Percentiles rank a stretch among this genome's conserved stretches.
phyloP scores from a whole-genome alignment of 257 asterid species.

The Scutellaria barbata region DNA sequence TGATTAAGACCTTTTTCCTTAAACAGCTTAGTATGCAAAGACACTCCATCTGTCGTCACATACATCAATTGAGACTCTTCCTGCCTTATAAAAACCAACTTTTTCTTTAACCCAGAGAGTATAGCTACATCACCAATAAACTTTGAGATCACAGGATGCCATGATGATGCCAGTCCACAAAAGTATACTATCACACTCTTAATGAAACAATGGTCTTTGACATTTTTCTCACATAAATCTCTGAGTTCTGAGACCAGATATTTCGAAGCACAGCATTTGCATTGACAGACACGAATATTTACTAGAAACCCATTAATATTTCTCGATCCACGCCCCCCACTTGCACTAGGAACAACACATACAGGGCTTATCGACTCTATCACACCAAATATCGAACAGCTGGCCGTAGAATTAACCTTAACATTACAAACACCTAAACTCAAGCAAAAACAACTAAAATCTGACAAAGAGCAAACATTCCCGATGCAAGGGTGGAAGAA shows the following conservation, averaged over 20 bases:
- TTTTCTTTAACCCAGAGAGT: constrained; percentile 63
- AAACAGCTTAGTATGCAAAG: constrained; percentile 50
- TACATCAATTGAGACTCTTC: constrained; percentile 72
- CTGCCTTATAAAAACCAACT: constrained; percentile 59
- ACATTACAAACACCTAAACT: constrained; percentile 36
- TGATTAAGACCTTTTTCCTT: constrained; percentile 31
- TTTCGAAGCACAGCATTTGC: constrained; percentile 58
- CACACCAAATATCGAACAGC: constrained; percentile 49
- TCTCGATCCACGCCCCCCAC: constrained; percentile 31
- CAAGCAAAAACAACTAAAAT: constrained; percentile 44
- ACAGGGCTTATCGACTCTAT: constrained; percentile 74
- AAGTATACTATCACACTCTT: constrained; percentile 57
- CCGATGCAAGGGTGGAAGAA: constrained; percentile 35
- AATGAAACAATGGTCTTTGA: constrained; percentile 52
- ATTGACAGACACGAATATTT: constrained; percentile 65
- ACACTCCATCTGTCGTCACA: constrained; percentile 54
- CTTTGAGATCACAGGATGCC: constrained; percentile 74
- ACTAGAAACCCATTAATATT: constrained; percentile 70
- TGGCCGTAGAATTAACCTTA: constrained; percentile 34
- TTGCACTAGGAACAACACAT: constrained; percentile 58
- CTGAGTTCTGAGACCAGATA: constrained; percentile 35
- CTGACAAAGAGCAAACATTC: constrained; percentile 34
- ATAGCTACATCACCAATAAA: constrained; percentile 52
- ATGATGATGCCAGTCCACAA: constrained; percentile 66
- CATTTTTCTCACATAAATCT: constrained; percentile 33